Evolutionary conservation across 2,329 filamentous ascomycete genomes (phyloP).

Genomic region (Colletotrichum tropicicola): DNA sequence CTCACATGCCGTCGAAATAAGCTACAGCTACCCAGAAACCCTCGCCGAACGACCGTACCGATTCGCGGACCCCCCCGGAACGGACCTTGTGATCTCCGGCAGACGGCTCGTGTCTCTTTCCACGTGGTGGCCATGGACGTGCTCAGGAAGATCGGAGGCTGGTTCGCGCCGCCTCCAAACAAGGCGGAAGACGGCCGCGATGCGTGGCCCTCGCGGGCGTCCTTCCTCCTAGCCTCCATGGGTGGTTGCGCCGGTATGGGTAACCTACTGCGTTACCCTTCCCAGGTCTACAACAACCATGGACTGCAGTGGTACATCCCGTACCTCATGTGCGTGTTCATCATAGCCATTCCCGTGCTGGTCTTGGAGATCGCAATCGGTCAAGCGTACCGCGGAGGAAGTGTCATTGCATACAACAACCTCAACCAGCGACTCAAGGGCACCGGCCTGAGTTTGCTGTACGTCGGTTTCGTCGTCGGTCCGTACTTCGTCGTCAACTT

Average conservation of each 20-base stretch:
- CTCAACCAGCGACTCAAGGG: constrained; percentile 62
- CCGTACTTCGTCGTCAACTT: constrained; percentile 66
- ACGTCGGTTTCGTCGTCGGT: constrained; percentile 63
- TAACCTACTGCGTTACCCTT: constrained; percentile 66
- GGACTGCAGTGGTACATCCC: constrained; percentile 69
- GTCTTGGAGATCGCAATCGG: constrained; percentile 75
- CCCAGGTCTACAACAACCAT: constrained; percentile 67
- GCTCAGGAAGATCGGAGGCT: constrained; percentile 41
- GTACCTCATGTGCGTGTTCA: constrained; percentile 62
- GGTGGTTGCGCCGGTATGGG: constrained; percentile 67
- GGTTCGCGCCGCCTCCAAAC: constrained; percentile 45
- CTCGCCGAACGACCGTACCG: neutral
- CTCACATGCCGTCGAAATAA: neutral
- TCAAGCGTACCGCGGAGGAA: constrained; percentile 66
- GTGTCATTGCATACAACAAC: constrained; percentile 63
- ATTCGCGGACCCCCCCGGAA: neutral
- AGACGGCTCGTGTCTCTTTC: neutral
- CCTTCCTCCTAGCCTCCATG: constrained; percentile 67
- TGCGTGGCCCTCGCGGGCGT: constrained; percentile 63
- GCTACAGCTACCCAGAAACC: neutral
- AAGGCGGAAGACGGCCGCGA: constrained; percentile 54
- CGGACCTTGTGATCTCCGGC: neutral
- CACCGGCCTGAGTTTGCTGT: constrained; percentile 59
- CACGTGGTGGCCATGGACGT: constrained; percentile 6
- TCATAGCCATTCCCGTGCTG: constrained; percentile 64